These are phyloP conservation scores for Exophiala lecanii-corni DNA, from an alignment of 2,329 filamentous ascomycete genomes.

Conservation along the genomic window DNA sequence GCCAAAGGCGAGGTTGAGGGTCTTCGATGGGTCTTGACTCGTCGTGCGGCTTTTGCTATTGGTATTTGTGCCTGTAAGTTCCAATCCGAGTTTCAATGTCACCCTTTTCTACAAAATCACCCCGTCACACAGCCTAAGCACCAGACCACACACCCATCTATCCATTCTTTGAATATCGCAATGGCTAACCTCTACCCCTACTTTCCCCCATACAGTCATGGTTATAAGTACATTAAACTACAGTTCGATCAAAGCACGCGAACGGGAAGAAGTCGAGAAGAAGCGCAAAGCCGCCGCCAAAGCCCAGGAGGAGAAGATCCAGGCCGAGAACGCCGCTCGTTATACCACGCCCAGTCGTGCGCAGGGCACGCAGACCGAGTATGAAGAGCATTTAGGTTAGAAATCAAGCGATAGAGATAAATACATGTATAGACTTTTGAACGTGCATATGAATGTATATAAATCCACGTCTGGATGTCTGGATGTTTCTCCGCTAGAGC, in stretches of 20 bases:
- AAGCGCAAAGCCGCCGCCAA: slow-evolving; percentile 33
- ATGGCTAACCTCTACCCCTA: slow-evolving; percentile 4
- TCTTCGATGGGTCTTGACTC: slow-evolving; percentile 75
- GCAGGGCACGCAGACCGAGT: slow-evolving; percentile 21
- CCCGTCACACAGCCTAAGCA: too few species aligned
- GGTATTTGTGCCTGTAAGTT: slow-evolving; percentile 46
- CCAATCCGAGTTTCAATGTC: too few species aligned
- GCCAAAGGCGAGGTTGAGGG: slow-evolving; percentile 88
- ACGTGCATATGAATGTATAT: too few species aligned
- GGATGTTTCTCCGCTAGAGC: too few species aligned
- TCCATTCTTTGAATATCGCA: too few species aligned
- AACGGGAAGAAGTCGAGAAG: slow-evolving; percentile 34
- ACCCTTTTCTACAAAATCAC: too few species aligned
- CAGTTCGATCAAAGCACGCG: slow-evolving; percentile 36
- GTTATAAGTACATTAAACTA: slow-evolving; percentile 45
- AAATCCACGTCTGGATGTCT: too few species aligned
- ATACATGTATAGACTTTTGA: too few species aligned
- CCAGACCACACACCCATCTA: too few species aligned
- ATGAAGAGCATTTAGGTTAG: neutral
- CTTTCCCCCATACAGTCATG: slow-evolving; percentile 35
- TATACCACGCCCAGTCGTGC: slow-evolving; percentile 16
- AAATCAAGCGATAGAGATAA: too few species aligned
- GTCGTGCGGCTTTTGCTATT: slow-evolving; percentile 59
- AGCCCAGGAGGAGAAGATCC: slow-evolving; percentile 20
- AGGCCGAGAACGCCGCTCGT: slow-evolving; percentile 9